A percentile compares a stretch with the other conserved stretches of the same genome.
These are phyloP conservation scores for Acacia acuminata DNA, from an alignment of 306 rosid species.

Conservation along the genomic window DNA sequence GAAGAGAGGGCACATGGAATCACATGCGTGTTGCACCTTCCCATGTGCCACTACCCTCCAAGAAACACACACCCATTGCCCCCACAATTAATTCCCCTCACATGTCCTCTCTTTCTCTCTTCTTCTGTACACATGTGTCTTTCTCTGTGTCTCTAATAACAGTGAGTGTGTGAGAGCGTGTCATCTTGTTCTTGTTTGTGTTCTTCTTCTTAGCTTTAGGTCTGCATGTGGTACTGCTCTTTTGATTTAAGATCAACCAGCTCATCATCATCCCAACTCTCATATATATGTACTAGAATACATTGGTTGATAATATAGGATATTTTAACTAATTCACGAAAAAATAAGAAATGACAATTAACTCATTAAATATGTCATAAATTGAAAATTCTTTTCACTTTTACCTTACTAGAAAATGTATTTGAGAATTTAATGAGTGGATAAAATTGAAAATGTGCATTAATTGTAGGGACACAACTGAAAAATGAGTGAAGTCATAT, in stretches of 20 bases:
- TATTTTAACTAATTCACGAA: neutral
- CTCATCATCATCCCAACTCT: slow-evolving; percentile 39
- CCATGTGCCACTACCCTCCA: slow-evolving; percentile 71
- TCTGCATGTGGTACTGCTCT: neutral
- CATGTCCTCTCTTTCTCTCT: slow-evolving; percentile 42
- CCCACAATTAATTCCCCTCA: slow-evolving; percentile 78
- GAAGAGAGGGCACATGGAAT: slow-evolving; percentile 67
- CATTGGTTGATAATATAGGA: no score
- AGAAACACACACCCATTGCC: slow-evolving; percentile 44
- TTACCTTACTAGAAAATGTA: no score
- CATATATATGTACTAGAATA: neutral
- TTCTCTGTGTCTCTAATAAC: neutral
- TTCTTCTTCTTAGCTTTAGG: neutral
- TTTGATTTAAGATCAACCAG: slow-evolving; percentile 52
- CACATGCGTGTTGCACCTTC: slow-evolving; percentile 65
- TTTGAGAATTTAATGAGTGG: no score
- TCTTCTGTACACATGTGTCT: neutral
- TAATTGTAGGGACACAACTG: no score
- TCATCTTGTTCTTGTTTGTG: slow-evolving; percentile 27
- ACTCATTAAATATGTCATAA: no score
- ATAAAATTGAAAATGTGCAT: no score
- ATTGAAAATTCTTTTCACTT: no score
- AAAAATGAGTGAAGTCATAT: no score
- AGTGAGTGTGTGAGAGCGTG: neutral
- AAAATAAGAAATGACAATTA: no score